phyloP scores from a whole-genome alignment of 345 rosid genomes.

The Eucalyptus polybractea region DNA sequence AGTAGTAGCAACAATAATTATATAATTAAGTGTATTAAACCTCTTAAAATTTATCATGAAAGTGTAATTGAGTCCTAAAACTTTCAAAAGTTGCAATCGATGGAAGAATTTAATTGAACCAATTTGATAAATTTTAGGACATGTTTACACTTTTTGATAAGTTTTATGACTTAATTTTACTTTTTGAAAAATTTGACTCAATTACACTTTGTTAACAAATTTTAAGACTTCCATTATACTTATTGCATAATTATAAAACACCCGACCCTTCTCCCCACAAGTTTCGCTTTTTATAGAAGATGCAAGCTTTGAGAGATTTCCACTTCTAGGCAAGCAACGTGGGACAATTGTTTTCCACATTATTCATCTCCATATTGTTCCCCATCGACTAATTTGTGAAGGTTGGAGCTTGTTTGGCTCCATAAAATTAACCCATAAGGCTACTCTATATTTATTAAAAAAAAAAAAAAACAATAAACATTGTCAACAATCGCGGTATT shows the following conservation, averaged over 20 bases:
- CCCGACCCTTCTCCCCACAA: background rate
- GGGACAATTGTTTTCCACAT: background rate
- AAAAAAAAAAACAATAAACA: background rate
- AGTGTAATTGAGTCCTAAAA: accelerated
- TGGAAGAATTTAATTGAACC: too few species aligned
- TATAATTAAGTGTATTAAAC: too few species aligned
- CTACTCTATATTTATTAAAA: background rate
- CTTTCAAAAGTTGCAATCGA: too few species aligned
- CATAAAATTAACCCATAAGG: background rate
- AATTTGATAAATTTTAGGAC: too few species aligned
- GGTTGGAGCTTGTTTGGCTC: background rate
- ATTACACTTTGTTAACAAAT: too few species aligned
- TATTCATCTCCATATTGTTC: background rate
- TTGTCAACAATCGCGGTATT: background rate
- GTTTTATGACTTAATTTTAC: too few species aligned
- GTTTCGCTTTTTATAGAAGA: background rate
- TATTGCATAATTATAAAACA: background rate
- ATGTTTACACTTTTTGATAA: accelerated
- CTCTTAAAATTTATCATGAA: too few species aligned
- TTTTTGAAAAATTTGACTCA: too few species aligned
- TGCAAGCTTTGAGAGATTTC: background rate
- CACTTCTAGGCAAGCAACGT: background rate
- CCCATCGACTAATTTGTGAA: background rate
- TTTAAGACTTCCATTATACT: too few species aligned
- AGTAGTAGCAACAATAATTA: background rate